These are phyloP conservation scores for Elaphomyces granulatus DNA, from an alignment of 495 filamentous ascomycete genomes.

Conservation along the genomic window DNA sequence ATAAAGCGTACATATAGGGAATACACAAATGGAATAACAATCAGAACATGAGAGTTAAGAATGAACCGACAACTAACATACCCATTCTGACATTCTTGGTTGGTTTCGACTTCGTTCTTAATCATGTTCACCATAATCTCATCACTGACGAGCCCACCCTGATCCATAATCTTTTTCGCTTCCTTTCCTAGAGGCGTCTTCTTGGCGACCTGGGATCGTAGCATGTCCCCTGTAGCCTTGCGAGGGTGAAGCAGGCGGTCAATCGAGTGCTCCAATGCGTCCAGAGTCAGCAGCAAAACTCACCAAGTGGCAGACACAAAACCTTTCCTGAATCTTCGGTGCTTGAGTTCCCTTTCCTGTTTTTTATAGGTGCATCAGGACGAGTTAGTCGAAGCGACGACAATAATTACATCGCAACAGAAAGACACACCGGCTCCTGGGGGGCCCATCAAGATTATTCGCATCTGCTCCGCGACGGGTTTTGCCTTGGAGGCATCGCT, in stretches of 20 bases:
- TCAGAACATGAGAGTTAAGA: too few species aligned
- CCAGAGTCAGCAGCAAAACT: conserved; percentile 16
- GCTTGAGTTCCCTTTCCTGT: conserved; percentile 98
- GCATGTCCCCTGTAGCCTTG: conserved; percentile 99
- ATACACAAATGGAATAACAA: too few species aligned
- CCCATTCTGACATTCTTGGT: conserved; percentile 93
- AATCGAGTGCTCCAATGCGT: conserved; percentile 3
- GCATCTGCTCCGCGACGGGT: conserved; percentile 44
- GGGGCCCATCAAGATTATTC: conserved; percentile 96
- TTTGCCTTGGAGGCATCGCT: conserved; percentile 35
- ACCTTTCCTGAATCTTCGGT: conserved; percentile 94
- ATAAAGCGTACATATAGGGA: too few species aligned
- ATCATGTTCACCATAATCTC: conserved; percentile 99
- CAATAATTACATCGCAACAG: background rate
- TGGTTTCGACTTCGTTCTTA: conserved; percentile 86
- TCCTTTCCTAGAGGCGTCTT: conserved; percentile 90
- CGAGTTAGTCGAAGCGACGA: too few species aligned
- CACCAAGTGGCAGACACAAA: conserved; percentile 92
- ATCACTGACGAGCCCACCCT: conserved; percentile 92
- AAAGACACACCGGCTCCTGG: conserved; percentile 71
- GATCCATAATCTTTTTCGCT: conserved; percentile 99
- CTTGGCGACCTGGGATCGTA: conserved; percentile 95
- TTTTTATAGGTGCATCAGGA: too few species aligned
- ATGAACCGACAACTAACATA: conserved; percentile 35
- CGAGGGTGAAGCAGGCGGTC: conserved; percentile 5